These are phyloP conservation scores for Beauveria australis DNA, from an alignment of 2,329 filamentous ascomycete species.

Conservation along the genomic window DNA sequence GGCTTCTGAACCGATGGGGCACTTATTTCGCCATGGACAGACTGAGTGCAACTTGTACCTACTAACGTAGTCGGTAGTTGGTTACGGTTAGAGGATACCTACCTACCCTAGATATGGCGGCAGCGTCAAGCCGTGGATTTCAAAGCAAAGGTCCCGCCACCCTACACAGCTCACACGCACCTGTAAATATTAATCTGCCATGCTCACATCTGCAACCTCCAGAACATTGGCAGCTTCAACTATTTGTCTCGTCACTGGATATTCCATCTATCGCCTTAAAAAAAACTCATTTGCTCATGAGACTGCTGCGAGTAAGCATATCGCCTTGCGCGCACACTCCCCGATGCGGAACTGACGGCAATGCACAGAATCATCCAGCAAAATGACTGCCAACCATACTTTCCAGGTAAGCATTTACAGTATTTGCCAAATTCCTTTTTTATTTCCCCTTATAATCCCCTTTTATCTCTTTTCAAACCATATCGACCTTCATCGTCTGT, in stretches of 20 bases:
- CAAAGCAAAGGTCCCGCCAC: slow-evolving; percentile 8
- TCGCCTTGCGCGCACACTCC: neutral
- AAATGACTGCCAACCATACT: slow-evolving; percentile 36
- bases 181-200: slow-evolving; percentile 22
- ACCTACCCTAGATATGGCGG: too few relatives aligned
- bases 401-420: slow-evolving; percentile 33
- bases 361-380: slow-evolving; percentile 15
- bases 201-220: slow-evolving; percentile 20
- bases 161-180: neutral
- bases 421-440: slow-evolving; percentile 11
- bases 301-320: neutral
- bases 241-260: slow-evolving; percentile 20
- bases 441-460: neutral
- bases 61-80: too few relatives aligned
- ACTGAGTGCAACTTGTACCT: too few relatives aligned
- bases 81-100: too few relatives aligned
- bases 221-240: slow-evolving; percentile 22
- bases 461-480: neutral
- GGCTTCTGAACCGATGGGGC: neutral
- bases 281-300: neutral
- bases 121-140: slow-evolving; percentile 10
- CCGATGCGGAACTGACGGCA: neutral
- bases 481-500: neutral
- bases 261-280: slow-evolving; percentile 22
- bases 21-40: too few relatives aligned